Evolutionary conservation across 345 rosid species (phyloP).

Genomic region (Mercurialis annua): DNA sequence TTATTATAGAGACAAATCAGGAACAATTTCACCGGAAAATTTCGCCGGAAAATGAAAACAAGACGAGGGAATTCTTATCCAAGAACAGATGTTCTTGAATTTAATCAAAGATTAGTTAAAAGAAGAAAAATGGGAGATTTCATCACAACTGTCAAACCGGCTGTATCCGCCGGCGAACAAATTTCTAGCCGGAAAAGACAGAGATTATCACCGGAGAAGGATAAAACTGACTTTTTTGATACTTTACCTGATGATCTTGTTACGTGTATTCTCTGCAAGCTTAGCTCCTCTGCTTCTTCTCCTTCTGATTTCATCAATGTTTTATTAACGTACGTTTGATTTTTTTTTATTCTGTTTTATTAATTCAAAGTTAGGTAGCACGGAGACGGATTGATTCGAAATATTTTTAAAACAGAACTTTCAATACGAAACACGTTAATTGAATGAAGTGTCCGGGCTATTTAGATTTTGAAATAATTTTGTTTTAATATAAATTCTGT

Average conservation of each 20-base stretch:
- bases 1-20: slow-evolving; percentile 20
- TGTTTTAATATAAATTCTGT: too few species aligned
- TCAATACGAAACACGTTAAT: too few species aligned
- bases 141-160: background rate
- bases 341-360: background rate
- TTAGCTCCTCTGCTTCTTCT: slow-evolving; percentile 51
- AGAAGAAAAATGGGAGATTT: slow-evolving; percentile 6
- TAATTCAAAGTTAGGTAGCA: too few species aligned
- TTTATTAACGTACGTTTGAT: slow-evolving; percentile 62
- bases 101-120: slow-evolving; percentile 12
- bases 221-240: slow-evolving; percentile 47
- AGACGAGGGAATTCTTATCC: slow-evolving; percentile 53
- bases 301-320: slow-evolving; percentile 77
- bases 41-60: slow-evolving; percentile 44
- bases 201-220: slow-evolving; percentile 27
- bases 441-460: too few species aligned
- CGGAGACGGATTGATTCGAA: too few species aligned
- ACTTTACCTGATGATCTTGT: slow-evolving; percentile 81
- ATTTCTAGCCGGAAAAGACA: slow-evolving; percentile 35
- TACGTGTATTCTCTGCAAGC: slow-evolving; percentile 52
- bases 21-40: background rate
- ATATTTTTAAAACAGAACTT: too few species aligned
- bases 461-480: too few species aligned
- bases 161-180: slow-evolving; percentile 21
- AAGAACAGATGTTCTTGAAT: slow-evolving; percentile 17